These are phyloP conservation scores for Chaetomiaceae sp. DNA, from an alignment of 2,329 filamentous ascomycete genomes.

Conservation along the genomic window DNA sequence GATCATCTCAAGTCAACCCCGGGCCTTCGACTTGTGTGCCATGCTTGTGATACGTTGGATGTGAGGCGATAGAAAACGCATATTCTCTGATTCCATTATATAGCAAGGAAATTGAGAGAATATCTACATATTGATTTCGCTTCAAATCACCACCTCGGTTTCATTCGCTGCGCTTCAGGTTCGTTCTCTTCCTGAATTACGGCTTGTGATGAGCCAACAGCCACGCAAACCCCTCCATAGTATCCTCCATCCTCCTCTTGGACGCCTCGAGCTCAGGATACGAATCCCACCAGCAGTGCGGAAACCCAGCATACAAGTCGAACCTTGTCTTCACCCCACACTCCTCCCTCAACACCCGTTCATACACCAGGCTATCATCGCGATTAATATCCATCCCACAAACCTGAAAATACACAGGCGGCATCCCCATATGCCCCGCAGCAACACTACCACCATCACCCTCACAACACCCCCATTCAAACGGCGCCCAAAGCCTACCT, in stretches of 20 bases:
- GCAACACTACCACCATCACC: not conserved
- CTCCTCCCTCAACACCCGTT: slow-evolving; percentile 7
- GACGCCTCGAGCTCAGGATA: slow-evolving; percentile 3
- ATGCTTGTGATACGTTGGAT: too few species aligned
- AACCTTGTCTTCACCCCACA: slow-evolving; percentile 3
- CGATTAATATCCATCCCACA: slow-evolving; percentile 9
- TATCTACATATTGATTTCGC: too few species aligned
- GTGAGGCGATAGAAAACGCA: too few species aligned
- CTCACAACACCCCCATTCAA: not conserved
- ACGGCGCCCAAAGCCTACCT: slow-evolving; percentile 3
- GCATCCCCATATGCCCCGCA: not conserved
- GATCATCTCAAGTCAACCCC: too few species aligned
- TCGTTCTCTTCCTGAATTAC: too few species aligned
- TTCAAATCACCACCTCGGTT: too few species aligned
- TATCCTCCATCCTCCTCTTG: slow-evolving; percentile 3
- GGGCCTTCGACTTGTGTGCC: too few species aligned
- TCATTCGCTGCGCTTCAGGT: too few species aligned
- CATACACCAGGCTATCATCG: slow-evolving; percentile 8
- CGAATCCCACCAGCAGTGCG: slow-evolving; percentile 9
- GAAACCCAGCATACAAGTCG: slow-evolving; percentile 4
- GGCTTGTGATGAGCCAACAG: too few species aligned
- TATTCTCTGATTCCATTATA: too few species aligned
- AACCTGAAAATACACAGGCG: slow-evolving; percentile 3
- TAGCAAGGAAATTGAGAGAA: too few species aligned
- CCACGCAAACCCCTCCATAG: not conserved